Conservation (phyloP, 129 eudicot genomes). For the Flaveria trinervia region DNA sequence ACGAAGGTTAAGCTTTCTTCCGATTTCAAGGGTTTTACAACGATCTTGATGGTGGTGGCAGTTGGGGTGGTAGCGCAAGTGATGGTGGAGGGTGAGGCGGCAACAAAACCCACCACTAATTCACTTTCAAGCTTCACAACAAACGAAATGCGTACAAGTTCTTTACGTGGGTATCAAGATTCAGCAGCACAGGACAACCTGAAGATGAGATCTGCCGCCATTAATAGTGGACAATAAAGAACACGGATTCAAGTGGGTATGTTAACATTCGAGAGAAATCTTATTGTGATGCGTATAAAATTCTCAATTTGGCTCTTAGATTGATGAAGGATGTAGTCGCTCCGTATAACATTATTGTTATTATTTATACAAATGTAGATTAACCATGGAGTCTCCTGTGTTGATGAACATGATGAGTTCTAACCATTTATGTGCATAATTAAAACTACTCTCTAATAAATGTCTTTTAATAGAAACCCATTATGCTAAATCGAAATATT, state of each 20-base stretch:
- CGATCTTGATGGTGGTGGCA: no score
- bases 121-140: neutral
- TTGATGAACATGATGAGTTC: constrained; percentile 26
- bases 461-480: no score
- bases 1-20: no score
- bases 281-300: constrained; percentile 26
- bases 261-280: constrained; percentile 18
- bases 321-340: constrained; percentile 21
- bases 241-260: constrained; percentile 23
- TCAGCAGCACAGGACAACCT: constrained; percentile 20
- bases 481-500: no score
- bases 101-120: constrained; percentile 9
- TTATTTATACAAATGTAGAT: neutral
- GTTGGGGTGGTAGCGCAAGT: no score
- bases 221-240: constrained; percentile 14
- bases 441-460: no score
- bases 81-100: no score
- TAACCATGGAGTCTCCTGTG: constrained; percentile 3
- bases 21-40: no score
- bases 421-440: neutral
- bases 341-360: constrained; percentile 16
- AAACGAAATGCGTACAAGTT: neutral
- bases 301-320: constrained; percentile 30
- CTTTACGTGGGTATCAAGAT: constrained; percentile 6
- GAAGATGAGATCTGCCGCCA: constrained; percentile 38